Evolutionary conservation across 495 filamentous ascomycete genomes (phyloP).

Genomic region (Pseudotulostoma volvatum): DNA sequence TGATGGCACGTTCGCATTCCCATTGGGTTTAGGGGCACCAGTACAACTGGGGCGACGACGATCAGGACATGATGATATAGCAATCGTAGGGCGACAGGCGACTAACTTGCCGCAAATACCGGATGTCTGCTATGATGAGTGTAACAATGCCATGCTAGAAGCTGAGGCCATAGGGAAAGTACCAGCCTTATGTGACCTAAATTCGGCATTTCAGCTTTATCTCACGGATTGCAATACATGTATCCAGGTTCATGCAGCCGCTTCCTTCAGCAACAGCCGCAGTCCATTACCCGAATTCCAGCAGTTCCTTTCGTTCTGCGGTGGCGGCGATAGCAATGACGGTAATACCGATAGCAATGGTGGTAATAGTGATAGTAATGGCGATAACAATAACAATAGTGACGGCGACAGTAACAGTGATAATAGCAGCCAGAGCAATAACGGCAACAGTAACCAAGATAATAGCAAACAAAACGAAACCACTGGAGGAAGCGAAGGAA

Average conservation of each 20-base stretch:
- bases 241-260: background rate
- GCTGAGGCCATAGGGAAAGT: slow-evolving; percentile 5
- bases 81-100: too few relatives aligned
- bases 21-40: too few relatives aligned
- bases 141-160: slow-evolving; percentile 5
- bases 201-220: slow-evolving; percentile 1
- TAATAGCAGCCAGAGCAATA: too few relatives aligned
- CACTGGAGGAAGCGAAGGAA: too few relatives aligned
- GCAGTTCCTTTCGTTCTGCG: slow-evolving; percentile 6
- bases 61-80: too few relatives aligned
- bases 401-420: too few relatives aligned
- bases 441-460: too few relatives aligned
- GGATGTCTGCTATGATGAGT: slow-evolving; percentile 4
- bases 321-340: background rate
- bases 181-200: background rate
- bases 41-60: too few relatives aligned
- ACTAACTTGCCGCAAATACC: too few relatives aligned
- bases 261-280: background rate
- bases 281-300: slow-evolving; percentile 4
- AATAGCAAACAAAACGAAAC: too few relatives aligned
- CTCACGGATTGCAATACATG: background rate
- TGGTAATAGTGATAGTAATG: too few relatives aligned
- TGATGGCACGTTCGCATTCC: slow-evolving; percentile 3
- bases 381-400: too few relatives aligned
- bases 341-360: slow-evolving; percentile 1